These are phyloP conservation scores for Emmonsiellopsis sp. DNA, from an alignment of 2,329 filamentous ascomycete genomes.

Conservation along the genomic window DNA sequence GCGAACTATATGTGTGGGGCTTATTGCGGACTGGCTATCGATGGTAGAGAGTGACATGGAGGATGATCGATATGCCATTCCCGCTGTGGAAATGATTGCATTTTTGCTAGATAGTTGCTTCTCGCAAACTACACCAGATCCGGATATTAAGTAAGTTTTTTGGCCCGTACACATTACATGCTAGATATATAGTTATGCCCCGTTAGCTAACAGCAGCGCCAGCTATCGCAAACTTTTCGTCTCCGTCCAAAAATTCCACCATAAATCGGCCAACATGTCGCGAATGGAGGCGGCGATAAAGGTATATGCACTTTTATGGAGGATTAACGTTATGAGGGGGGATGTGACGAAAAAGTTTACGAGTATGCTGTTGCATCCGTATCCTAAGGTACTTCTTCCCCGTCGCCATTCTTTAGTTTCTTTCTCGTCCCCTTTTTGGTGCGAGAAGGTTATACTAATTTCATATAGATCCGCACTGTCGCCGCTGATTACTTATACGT, in stretches of 20 bases:
- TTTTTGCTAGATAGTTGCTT: constrained; percentile 62
- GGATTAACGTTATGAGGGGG: constrained; percentile 41
- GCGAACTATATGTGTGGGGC: constrained; percentile 31
- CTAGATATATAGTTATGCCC: not conserved
- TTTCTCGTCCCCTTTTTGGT: not conserved
- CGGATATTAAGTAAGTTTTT: constrained; percentile 27
- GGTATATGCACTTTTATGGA: constrained; percentile 64
- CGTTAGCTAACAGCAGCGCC: not conserved
- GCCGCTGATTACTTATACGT: constrained; percentile 30
- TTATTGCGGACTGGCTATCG: constrained; percentile 44
- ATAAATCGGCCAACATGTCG: constrained; percentile 71
- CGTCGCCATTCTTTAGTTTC: not conserved
- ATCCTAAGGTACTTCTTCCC: constrained; percentile 56
- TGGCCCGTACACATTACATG: not conserved
- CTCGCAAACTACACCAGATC: constrained; percentile 33
- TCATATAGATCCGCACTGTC: constrained; percentile 24
- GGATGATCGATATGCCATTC: constrained; percentile 63
- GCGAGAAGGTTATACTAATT: constrained; percentile 2
- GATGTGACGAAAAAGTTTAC: constrained; percentile 60
- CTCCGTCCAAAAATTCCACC: constrained; percentile 67
- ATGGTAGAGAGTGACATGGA: constrained; percentile 47
- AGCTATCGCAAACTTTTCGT: constrained; percentile 57
- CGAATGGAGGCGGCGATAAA: constrained; percentile 74
- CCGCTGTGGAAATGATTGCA: constrained; percentile 65
- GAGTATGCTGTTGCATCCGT: constrained; percentile 70